phyloP scores from a whole-genome alignment of 805 yeast species.

The Komagataella kurtzmanii region DNA sequence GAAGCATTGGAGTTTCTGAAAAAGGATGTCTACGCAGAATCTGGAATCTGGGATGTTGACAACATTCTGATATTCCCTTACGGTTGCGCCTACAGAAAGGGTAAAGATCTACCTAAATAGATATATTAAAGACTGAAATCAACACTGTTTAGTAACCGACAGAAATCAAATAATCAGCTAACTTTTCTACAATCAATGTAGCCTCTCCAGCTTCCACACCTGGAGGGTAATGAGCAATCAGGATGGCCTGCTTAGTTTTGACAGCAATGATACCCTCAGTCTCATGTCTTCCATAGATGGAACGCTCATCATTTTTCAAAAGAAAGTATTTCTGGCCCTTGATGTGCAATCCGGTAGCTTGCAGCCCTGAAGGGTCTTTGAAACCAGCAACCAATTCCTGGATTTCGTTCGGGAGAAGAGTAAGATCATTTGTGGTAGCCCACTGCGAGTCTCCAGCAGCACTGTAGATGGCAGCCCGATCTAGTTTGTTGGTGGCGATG shows the following conservation, averaged over 20 bases:
- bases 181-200: conserved; percentile 83
- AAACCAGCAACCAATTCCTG: conserved; percentile 65
- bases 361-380: conserved; percentile 65
- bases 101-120: conserved; percentile 12
- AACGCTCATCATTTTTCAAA: conserved; percentile 81
- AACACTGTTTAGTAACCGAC: conserved; percentile 49
- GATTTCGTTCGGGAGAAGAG: conserved; percentile 59
- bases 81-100: conserved; percentile 31
- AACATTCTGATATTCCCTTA: conserved; percentile 44
- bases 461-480: conserved; percentile 86
- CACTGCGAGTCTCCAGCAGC: conserved; percentile 90
- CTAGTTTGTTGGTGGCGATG: conserved; percentile 75
- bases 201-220: conserved; percentile 93
- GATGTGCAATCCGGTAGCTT: conserved; percentile 75
- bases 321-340: conserved; percentile 81
- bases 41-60: conserved; percentile 69
- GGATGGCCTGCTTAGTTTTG: conserved; percentile 84
- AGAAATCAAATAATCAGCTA: conserved; percentile 88
- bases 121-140: conserved; percentile 1
- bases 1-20: conserved; percentile 53
- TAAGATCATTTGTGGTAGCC: conserved; percentile 71
- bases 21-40: conserved; percentile 45
- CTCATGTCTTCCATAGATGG: conserved; percentile 77
- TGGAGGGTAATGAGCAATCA: conserved; percentile 89
- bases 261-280: conserved; percentile 79